These are phyloP conservation scores for Globisporangium ultimum DNA, from an alignment of 352 stramenopile species.

Conservation along the genomic window DNA sequence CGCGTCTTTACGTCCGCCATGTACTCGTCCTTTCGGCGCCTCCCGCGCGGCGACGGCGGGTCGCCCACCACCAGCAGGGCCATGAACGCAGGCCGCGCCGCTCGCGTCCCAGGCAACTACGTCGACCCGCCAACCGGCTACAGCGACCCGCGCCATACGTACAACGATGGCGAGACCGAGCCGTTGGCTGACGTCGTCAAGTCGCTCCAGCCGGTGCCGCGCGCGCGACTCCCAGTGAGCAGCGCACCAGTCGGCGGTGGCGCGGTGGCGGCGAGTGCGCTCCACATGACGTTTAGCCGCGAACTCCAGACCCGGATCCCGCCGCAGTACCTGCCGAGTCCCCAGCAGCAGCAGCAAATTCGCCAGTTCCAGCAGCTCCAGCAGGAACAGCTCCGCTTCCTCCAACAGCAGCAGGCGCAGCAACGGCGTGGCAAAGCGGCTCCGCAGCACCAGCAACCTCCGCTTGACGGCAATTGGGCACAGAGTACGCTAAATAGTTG, in stretches of 20 bases:
- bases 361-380: slow-evolving; percentile 8
- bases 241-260: background rate
- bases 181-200: too few species aligned
- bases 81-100: too few species aligned
- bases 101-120: too few species aligned
- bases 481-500: background rate
- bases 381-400: background rate
- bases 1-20: background rate
- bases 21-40: slow-evolving; percentile 14
- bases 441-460: background rate
- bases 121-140: too few species aligned
- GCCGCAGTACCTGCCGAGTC: slow-evolving; percentile 14
- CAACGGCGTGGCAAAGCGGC: slow-evolving; percentile 1
- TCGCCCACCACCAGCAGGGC: too few species aligned
- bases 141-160: too few species aligned
- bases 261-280: background rate
- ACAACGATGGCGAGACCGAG: too few species aligned
- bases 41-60: slow-evolving; percentile 4
- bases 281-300: slow-evolving; percentile 9
- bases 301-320: slow-evolving; percentile 10
- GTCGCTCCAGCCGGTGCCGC: slow-evolving; percentile 1
- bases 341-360: slow-evolving; percentile 16
- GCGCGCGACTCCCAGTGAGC: slow-evolving; percentile 3
- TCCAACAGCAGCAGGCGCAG: slow-evolving; percentile 5
- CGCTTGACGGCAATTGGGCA: background rate